These are phyloP conservation scores for Neurospora sp. DNA, from an alignment of 495 filamentous ascomycete genomes.

Conservation along the genomic window DNA sequence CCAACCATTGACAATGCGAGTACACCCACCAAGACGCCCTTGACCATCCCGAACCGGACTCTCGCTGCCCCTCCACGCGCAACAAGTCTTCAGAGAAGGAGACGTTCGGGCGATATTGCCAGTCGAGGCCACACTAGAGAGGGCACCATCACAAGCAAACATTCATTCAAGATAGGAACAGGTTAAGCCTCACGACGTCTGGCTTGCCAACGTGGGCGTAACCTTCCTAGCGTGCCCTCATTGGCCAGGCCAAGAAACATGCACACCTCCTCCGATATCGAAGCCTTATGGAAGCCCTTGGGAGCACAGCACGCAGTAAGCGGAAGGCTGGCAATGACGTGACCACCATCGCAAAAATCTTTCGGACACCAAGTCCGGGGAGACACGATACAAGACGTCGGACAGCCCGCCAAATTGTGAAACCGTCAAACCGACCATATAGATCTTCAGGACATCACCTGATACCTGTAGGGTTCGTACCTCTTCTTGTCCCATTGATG, in stretches of 20 bases:
- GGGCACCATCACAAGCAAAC: not conserved
- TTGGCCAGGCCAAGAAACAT: not conserved
- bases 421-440: not conserved
- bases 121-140: conserved; percentile 8
- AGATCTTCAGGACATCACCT: conserved; percentile 7
- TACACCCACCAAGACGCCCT: not conserved
- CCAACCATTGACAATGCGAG: not conserved
- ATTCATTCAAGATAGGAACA: not conserved
- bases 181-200: not conserved
- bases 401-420: not conserved
- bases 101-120: conserved; percentile 12
- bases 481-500: conserved; percentile 3
- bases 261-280: not conserved
- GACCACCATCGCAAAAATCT: not conserved
- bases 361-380: not conserved
- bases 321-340: not conserved
- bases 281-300: not conserved
- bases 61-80: conserved; percentile 17
- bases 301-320: not conserved
- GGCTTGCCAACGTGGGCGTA: not conserved
- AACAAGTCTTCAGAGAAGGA: not conserved
- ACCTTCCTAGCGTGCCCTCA: not conserved
- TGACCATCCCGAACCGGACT: not conserved
- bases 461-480: conserved; percentile 2
- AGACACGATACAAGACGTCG: not conserved